A percentile compares a stretch with the other conserved stretches of the same genome.
These are phyloP conservation scores for Harringtonia lauricola DNA, from an alignment of 2,329 filamentous ascomycete species.

Conservation along the genomic window DNA sequence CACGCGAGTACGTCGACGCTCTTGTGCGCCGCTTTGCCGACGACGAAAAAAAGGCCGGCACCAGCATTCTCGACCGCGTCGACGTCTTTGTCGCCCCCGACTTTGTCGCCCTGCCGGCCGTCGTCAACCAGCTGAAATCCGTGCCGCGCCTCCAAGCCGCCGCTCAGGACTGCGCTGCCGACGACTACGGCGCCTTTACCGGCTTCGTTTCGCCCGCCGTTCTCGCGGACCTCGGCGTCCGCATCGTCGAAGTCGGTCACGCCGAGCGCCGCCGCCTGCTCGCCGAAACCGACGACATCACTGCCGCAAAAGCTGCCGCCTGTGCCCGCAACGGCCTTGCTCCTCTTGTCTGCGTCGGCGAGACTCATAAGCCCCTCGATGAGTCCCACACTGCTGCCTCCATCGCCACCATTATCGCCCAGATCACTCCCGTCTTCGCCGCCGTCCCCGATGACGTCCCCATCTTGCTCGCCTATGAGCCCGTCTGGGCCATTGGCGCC, in stretches of 20 bases:
- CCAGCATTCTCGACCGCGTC: conserved; percentile 30
- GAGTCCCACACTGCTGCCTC: conserved; percentile 49
- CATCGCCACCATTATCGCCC: conserved; percentile 52
- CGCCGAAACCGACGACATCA: conserved; percentile 59
- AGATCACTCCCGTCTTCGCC: conserved; percentile 53
- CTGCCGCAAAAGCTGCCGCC: conserved; percentile 59
- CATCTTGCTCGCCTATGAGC: conserved; percentile 74
- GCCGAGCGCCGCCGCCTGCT: conserved; percentile 66
- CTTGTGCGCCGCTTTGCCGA: conserved; percentile 33
- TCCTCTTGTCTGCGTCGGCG: conserved; percentile 73
- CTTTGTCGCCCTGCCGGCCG: conserved; percentile 54
- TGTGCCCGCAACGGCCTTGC: conserved; percentile 58
- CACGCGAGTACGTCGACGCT: conserved; percentile 40
- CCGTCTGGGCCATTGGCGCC: conserved; percentile 80
- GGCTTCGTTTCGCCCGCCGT: conserved; percentile 64
- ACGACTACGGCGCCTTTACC: conserved; percentile 62
- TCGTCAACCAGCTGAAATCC: conserved; percentile 36
- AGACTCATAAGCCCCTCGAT: conserved; percentile 44
- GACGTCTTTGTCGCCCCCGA: conserved; percentile 73
- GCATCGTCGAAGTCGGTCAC: conserved; percentile 69
- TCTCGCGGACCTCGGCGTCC: conserved; percentile 55
- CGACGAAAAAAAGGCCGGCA: conserved; percentile 15
- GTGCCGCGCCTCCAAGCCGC: conserved; percentile 48
- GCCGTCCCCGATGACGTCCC: conserved; percentile 51
- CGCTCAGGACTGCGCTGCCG: conserved; percentile 65